These are phyloP conservation scores for Ambrosia artemisiifolia DNA, from an alignment of 129 eudicot genomes.

Conservation along the genomic window DNA sequence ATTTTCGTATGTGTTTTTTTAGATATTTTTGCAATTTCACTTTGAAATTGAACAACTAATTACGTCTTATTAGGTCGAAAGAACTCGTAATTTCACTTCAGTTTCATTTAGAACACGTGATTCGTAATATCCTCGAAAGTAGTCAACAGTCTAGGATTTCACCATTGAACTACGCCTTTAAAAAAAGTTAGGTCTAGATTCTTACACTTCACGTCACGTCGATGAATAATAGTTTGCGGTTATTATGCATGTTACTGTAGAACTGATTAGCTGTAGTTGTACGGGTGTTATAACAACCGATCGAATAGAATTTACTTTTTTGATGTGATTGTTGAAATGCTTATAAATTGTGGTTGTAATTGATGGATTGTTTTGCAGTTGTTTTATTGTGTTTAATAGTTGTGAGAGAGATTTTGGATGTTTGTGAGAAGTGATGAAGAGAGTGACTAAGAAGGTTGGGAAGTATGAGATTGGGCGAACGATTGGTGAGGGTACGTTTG, in stretches of 20 bases:
- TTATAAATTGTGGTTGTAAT: background rate
- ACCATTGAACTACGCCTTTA: no score
- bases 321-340: background rate
- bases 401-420: constrained; percentile 28
- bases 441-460: constrained; percentile 68
- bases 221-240: background rate
- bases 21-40: background rate
- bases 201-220: background rate
- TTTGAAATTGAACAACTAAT: background rate
- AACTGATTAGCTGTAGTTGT: constrained; percentile 13
- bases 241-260: constrained; percentile 8
- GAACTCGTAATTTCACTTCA: background rate
- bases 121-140: constrained; percentile 12
- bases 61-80: background rate
- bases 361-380: background rate
- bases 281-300: background rate
- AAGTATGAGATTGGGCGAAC: constrained; percentile 93
- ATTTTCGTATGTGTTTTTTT: background rate
- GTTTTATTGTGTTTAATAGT: background rate
- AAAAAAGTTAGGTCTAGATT: constrained; percentile 8
- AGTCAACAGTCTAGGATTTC: background rate
- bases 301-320: background rate
- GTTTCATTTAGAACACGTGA: background rate
- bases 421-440: constrained; percentile 42
- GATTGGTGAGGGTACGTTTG: constrained; percentile 90